Evolutionary conservation across 208 protist genomes (phyloP), one percentile per base, ranked within the genome.

Genomic region (Wallacemonas rigidus): DNA sequence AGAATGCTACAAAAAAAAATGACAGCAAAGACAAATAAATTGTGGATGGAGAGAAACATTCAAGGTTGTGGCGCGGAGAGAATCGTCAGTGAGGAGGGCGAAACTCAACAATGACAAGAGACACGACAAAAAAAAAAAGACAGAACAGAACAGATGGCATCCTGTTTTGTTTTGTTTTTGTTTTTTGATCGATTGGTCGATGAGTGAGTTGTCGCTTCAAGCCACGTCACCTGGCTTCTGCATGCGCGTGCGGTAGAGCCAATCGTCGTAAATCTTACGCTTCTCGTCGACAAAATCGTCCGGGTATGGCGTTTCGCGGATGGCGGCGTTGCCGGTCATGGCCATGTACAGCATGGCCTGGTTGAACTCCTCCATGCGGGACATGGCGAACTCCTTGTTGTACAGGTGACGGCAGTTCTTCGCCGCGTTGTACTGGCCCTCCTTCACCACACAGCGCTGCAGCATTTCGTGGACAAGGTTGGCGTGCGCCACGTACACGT

Each of bases 241-340:
- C 87, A 94, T 87, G 72, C 90, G 87, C 3, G 90, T 95, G 47
- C 90, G 80, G 74, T 82, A 88, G 55, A 95, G 81, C 90, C 90
- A 95, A 67, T 95, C 90, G 53, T 95, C 87, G 71, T 95, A 95
- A 56, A 95, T 88, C 70, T 95, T 95, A 35, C 90, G 82, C 75
- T 95, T 95, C 77, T 95, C 80, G 40, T 95, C 87, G 12, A 95
- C 83, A 74, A 95, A 95, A 67, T 91, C 84, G 11, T 84, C 79
- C 39, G 90, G 87, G 71, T 95, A 95, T 35, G 90, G 90, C 38
- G 90, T 95, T 75, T 95, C 90, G 36, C 90, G 87, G 64, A 95
- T 95, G 7, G 87, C 90, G 3, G 83, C 82, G 67, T 95, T 92
- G 57, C 90, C 90, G 4, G 90, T 95, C 74, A 95, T 86, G 38